A percentile compares a stretch with the other conserved stretches of the same genome.
Conservation (phyloP, 352 stramenopile species). For the Globisporangium megalacanthum region DNA sequence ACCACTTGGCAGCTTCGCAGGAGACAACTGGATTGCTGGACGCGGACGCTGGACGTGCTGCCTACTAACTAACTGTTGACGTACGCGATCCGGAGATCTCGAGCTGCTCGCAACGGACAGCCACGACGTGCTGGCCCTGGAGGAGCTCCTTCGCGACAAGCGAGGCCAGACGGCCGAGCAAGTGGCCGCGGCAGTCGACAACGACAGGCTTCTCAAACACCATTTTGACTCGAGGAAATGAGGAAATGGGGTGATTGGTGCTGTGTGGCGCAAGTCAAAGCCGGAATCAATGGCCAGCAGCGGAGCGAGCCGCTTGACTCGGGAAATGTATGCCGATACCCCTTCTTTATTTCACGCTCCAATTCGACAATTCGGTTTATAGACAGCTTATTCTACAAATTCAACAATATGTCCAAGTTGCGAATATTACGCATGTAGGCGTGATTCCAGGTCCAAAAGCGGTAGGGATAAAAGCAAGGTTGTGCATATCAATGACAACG, state of each 20-base stretch:
- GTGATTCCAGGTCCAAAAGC: too few species aligned
- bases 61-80: slow-evolving; percentile 13
- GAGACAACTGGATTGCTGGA: not conserved
- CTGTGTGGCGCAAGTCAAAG: not conserved
- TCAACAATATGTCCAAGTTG: too few species aligned
- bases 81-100: slow-evolving; percentile 97
- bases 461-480: too few species aligned
- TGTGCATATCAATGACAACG: too few species aligned
- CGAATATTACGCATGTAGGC: too few species aligned
- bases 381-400: too few species aligned
- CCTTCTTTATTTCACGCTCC: too few species aligned
- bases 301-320: too few species aligned
- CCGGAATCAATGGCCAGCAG: not conserved
- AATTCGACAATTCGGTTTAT: too few species aligned
- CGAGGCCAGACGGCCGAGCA: slow-evolving; percentile 97
- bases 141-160: slow-evolving; percentile 99
- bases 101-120: slow-evolving; percentile 98
- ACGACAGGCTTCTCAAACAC: slow-evolving; percentile 95
- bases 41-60: not conserved
- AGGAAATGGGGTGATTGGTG: slow-evolving; percentile 50
- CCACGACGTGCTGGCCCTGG: slow-evolving; percentile 97
- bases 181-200: slow-evolving; percentile 98
- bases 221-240: slow-evolving; percentile 72
- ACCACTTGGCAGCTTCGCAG: not conserved
- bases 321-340: too few species aligned